Conservation (phyloP, 768 basidiomycete genomes). For the Panaeolus cyanescens region DNA sequence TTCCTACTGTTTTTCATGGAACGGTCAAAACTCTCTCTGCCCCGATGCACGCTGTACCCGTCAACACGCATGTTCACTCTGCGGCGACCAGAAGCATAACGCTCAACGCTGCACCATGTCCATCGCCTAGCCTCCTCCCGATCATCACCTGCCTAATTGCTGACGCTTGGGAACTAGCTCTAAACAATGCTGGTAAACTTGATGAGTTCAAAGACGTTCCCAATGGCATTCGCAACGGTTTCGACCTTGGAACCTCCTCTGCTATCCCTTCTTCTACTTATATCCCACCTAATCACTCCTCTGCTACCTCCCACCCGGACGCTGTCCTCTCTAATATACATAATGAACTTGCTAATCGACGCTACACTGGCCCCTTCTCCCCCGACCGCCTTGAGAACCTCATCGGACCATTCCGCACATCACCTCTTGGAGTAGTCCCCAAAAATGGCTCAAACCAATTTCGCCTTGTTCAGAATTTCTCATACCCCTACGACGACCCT, state of each 20-base stretch:
- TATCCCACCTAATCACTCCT: slow-evolving; percentile 36
- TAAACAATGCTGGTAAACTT: slow-evolving; percentile 19
- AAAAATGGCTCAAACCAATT: slow-evolving; percentile 30
- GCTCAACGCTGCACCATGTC: slow-evolving; percentile 23
- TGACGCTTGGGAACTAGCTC: slow-evolving; percentile 11
- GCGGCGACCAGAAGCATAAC: slow-evolving; percentile 25
- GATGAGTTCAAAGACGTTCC: slow-evolving; percentile 31
- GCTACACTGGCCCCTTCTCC: slow-evolving; percentile 31
- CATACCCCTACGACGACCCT: slow-evolving; percentile 24
- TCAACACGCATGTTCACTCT: slow-evolving; percentile 32
- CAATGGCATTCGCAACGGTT: slow-evolving; percentile 32
- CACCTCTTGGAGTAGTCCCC: slow-evolving; percentile 40
- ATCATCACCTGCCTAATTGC: slow-evolving; percentile 33
- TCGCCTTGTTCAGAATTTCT: slow-evolving; percentile 33
- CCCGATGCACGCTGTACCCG: not conserved
- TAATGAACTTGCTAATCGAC: slow-evolving; percentile 26
- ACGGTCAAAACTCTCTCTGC: not conserved
- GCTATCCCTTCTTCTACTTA: slow-evolving; percentile 16
- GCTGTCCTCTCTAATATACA: slow-evolving; percentile 36
- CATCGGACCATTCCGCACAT: slow-evolving; percentile 42
- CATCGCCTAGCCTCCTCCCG: slow-evolving; percentile 28
- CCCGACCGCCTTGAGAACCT: slow-evolving; percentile 26
- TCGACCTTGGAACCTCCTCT: slow-evolving; percentile 31
- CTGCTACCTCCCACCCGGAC: slow-evolving; percentile 21
- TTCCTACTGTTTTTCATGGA: not conserved